Evolutionary conservation across 169 alveolate genomes (phyloP), one percentile per base, ranked within the genome.

Genomic region (Cryptosporidium felis): DNA sequence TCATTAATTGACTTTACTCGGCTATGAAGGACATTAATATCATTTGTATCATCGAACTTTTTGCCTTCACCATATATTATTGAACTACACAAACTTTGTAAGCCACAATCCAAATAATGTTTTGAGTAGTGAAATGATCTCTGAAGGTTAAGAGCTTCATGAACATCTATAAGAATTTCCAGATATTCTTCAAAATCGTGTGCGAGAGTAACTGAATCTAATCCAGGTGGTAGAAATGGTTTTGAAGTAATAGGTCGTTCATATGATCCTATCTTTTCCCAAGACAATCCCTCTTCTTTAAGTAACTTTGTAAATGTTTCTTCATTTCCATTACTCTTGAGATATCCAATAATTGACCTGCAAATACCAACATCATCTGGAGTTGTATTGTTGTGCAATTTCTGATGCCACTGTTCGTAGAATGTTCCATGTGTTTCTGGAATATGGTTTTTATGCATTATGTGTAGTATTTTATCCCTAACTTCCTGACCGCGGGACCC

Each of bases 351-450:
- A 51, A 94, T 82, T 41, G 96, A 96, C 79, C 94, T 94, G 80
- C 96, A 94, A 53, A 95, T 95, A 53, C 93, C 94, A 60, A 95
- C 93, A 90, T 95, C 98, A 81, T 94, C 98, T 0, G 97, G 97
- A 18, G 98, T 94, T 60, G 98, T 95, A 82, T 95, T 95, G 90
- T 95, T 95, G 91, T 95, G 98, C 46, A 95, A 89, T 82, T 95
- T 95, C 89, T 95, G 96, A 90, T 95, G 98, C 98, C 98, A 95
- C 91, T 95, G 95, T 60, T 95, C 98, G 89, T 94, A 94, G 89
- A 93, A 95, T 61, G 91, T 90, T 3, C 94, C 95, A 18, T 82
- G 88, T 32, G 79, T 81, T 66, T 89, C 94, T 45, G 94, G 92
- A 60, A 95, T 94, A 28, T 90, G 88, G 67, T 94, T 92, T 26